These are phyloP conservation scores for Clavariopsis aquatica DNA, from an alignment of 495 filamentous ascomycete genomes.

Conservation along the genomic window DNA sequence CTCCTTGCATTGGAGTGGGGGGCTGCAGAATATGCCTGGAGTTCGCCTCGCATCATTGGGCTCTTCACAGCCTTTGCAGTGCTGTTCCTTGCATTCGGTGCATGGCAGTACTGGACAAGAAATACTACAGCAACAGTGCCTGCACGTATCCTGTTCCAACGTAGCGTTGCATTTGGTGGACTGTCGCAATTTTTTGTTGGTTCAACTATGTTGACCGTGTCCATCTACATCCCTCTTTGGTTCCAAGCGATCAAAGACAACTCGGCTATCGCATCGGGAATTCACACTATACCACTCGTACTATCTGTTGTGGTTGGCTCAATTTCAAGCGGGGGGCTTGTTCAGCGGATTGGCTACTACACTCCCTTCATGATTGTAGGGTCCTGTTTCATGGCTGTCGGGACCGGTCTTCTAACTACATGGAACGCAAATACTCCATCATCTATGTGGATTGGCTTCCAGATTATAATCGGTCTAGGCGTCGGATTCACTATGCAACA, in stretches of 20 bases:
- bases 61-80: slow-evolving; percentile 51
- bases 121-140: slow-evolving; percentile 50
- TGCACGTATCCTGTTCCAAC: slow-evolving; percentile 50
- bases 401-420: slow-evolving; percentile 36
- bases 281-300: slow-evolving; percentile 30
- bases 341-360: slow-evolving; percentile 74
- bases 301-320: slow-evolving; percentile 51
- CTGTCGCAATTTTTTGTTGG: slow-evolving; percentile 45
- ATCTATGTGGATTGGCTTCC: slow-evolving; percentile 36
- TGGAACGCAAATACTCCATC: slow-evolving; percentile 13
- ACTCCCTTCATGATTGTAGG: slow-evolving; percentile 57
- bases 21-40: slow-evolving; percentile 58
- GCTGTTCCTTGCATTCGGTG: slow-evolving; percentile 54
- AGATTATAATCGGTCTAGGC: slow-evolving; percentile 35
- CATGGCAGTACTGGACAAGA: slow-evolving; percentile 53
- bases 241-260: slow-evolving; percentile 35
- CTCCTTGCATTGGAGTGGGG: slow-evolving; percentile 69
- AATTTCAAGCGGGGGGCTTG: slow-evolving; percentile 60
- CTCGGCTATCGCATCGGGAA: slow-evolving; percentile 31
- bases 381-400: slow-evolving; percentile 24
- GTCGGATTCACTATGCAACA: slow-evolving; percentile 38
- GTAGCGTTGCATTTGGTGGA: slow-evolving; percentile 47
- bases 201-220: slow-evolving; percentile 58
- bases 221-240: slow-evolving; percentile 37
- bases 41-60: slow-evolving; percentile 44